These are phyloP conservation scores for Elsinoe necatrix DNA, from an alignment of 2,329 filamentous ascomycete species.

Conservation along the genomic window DNA sequence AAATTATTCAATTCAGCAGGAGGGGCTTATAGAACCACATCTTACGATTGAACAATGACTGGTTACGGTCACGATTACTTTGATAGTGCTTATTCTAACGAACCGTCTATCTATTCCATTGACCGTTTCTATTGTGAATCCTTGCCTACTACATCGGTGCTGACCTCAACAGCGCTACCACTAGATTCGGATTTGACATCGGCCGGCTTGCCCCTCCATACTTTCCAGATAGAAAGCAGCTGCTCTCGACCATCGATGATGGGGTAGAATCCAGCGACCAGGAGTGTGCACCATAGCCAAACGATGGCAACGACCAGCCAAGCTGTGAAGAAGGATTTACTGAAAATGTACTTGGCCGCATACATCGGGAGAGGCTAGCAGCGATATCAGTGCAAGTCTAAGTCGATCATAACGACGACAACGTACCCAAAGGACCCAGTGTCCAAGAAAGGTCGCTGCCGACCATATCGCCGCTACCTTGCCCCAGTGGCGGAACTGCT, in stretches of 20 bases:
- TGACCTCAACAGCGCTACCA: not conserved
- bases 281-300: constrained; percentile 66
- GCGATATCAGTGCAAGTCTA: not conserved
- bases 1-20: not conserved
- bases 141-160: not conserved
- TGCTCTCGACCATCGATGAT: constrained; percentile 61
- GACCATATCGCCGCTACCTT: constrained; percentile 8
- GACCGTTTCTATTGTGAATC: not conserved
- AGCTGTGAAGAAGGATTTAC: constrained; percentile 71
- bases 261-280: constrained; percentile 72
- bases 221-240: not conserved
- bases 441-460: not conserved
- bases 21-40: too few relatives aligned
- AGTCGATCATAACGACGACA: not conserved
- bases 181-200: not conserved
- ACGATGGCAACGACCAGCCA: constrained; percentile 64
- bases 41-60: too few relatives aligned
- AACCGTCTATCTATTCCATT: not conserved
- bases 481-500: constrained; percentile 5
- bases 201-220: not conserved
- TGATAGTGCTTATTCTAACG: too few relatives aligned
- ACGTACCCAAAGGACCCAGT: constrained; percentile 13
- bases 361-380: constrained; percentile 85
- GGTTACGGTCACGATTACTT: too few relatives aligned
- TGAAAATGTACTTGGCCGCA: constrained; percentile 71